Percentiles rank a stretch among this genome's conserved stretches.
These are phyloP conservation scores for Scleromitrula shiraiana DNA, from an alignment of 2,329 filamentous ascomycete genomes.

Conservation along the genomic window DNA sequence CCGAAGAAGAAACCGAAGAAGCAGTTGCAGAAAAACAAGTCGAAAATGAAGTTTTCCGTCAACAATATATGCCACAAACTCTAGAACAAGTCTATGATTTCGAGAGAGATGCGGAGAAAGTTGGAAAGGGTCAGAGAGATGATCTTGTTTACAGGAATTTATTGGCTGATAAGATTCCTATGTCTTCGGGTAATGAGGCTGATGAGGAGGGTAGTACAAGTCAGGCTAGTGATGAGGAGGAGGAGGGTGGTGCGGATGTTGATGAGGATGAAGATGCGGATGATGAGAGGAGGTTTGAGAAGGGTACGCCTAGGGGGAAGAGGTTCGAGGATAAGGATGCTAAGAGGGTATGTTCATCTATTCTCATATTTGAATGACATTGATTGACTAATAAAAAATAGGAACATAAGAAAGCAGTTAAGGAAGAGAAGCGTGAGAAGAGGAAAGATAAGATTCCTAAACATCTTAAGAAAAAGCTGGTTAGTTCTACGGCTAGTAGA, in stretches of 20 bases:
- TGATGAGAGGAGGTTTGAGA: slow-evolving; percentile 50
- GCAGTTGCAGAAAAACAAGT: slow-evolving; percentile 55
- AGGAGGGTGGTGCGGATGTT: slow-evolving; percentile 36
- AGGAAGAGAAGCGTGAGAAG: slow-evolving; percentile 92
- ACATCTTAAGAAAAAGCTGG: slow-evolving; percentile 83
- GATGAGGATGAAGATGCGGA: slow-evolving; percentile 28
- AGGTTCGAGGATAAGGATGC: slow-evolving; percentile 85
- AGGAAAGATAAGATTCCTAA: slow-evolving; percentile 95
- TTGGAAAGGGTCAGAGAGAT: slow-evolving; percentile 63
- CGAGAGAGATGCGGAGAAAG: slow-evolving; percentile 76
- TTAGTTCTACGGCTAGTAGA: slow-evolving; percentile 42
- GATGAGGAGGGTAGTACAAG: slow-evolving; percentile 35
- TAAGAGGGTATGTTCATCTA: slow-evolving; percentile 53
- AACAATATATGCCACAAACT: slow-evolving; percentile 94
- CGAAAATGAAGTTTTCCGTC: slow-evolving; percentile 86
- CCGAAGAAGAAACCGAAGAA: slow-evolving; percentile 48
- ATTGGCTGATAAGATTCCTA: slow-evolving; percentile 49
- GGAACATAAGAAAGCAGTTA: slow-evolving; percentile 81
- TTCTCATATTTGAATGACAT: too few relatives aligned
- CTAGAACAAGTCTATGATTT: slow-evolving; percentile 95
- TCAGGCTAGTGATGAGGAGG: slow-evolving; percentile 28
- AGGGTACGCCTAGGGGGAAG: slow-evolving; percentile 67
- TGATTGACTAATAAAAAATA: slow-evolving; percentile 6
- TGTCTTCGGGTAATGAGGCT: slow-evolving; percentile 34
- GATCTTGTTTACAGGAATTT: slow-evolving; percentile 82